These are phyloP conservation scores for Candida loeiensis DNA, from an alignment of 805 yeast genomes.

Conservation along the genomic window DNA sequence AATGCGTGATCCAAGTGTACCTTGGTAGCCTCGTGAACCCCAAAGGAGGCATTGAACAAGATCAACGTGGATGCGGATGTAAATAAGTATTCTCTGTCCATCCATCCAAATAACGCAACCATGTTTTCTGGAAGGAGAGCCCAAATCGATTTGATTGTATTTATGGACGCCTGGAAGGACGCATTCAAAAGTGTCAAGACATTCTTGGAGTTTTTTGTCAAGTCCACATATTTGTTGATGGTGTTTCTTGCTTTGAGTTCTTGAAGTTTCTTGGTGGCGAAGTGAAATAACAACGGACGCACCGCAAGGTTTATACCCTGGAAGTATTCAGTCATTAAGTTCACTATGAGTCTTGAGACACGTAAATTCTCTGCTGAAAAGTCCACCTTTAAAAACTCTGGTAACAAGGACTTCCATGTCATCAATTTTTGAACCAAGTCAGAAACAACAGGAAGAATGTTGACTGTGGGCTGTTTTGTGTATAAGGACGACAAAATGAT, in stretches of 20 bases:
- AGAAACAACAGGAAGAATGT: constrained; percentile 69
- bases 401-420: constrained; percentile 64
- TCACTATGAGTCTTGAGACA: constrained; percentile 64
- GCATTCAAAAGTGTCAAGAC: constrained; percentile 69
- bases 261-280: constrained; percentile 64
- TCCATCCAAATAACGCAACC: constrained; percentile 84
- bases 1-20: constrained; percentile 73
- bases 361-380: constrained; percentile 50
- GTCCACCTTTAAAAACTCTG: constrained; percentile 62
- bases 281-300: constrained; percentile 71
- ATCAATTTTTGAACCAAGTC: constrained; percentile 64
- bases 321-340: constrained; percentile 77
- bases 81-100: constrained; percentile 80
- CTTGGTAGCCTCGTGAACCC: constrained; percentile 72
- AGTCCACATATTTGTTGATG: constrained; percentile 54
- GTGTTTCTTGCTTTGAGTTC: constrained; percentile 38
- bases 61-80: constrained; percentile 73
- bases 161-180: constrained; percentile 76
- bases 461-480: constrained; percentile 72
- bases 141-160: constrained; percentile 72
- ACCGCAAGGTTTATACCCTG: constrained; percentile 80
- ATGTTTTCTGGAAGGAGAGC: constrained; percentile 69
- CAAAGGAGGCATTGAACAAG: constrained; percentile 74
- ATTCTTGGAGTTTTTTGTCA: constrained; percentile 64
- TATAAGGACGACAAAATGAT: constrained; percentile 64